Base-by-base conservation (phyloP, 768 basidiomycete genomes). In the Boletus sp. region DNA sequence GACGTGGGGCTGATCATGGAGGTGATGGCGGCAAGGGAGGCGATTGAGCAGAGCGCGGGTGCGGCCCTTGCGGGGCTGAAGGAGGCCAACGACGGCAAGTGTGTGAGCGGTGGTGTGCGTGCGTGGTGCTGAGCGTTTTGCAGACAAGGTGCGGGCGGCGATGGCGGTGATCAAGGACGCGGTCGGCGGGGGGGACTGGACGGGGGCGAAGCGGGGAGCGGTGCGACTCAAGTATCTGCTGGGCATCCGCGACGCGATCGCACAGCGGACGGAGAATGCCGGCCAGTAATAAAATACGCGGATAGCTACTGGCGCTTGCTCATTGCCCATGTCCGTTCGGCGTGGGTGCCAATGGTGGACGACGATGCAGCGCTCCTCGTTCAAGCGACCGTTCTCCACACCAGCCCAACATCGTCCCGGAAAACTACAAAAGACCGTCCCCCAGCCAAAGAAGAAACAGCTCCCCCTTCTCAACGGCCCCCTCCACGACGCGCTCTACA, bases 11-110 rank as follows among this genome's bases (percentile, higher is more conserved):
- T 96, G 54, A 80, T 98, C 59, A 75, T 77, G 60, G 82, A 89
- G 59, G 80, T 96, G 38, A 85, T 97, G 82, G 85, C 91, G 58
- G 79, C 77, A 8, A 73, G 92, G 45, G 93, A 95, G 69, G 79
- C 77, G 32, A 78, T 97, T 35, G 90, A 94, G 54, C 80, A 8
- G 23, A 54, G 67, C 30, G 48, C 80, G 5, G 82, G 86, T 2
- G 72, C 72, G 3, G 76, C 79, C 13, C 78, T 92, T 3, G 73
- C 76, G n/a, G 51, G 56, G 7, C 69, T 95, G 23, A 65, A 75
- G 43, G 71, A 75, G 17, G 72, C 75, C 15, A 93, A 88, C 66
- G 63, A 79, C 34, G 81, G 90, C 79, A 44, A 54, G 79, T 67
- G 73, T 41, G 9, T 3, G 25, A 2, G 25, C 25, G 25, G 40